Conservation (phyloP, 331 rosid species). For the Saraca asoca region DNA sequence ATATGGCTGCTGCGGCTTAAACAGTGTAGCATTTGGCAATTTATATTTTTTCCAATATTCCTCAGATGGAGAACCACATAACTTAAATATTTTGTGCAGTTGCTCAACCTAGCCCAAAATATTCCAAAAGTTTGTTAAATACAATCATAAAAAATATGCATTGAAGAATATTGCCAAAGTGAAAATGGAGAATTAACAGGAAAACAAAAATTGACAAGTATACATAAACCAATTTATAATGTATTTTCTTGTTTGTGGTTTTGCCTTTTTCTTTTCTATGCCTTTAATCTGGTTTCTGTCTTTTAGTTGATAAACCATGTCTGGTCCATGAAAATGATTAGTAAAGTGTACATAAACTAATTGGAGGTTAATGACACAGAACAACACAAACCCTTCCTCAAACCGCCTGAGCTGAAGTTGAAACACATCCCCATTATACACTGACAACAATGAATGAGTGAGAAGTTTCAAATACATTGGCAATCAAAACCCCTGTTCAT, state of each 20-base stretch:
- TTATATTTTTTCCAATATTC: slow-evolving; percentile 92
- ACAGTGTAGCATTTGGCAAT: slow-evolving; percentile 95
- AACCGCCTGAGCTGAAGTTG: neutral
- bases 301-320: slow-evolving; percentile 17
- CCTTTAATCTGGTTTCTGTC: slow-evolving; percentile 19
- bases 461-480: slow-evolving; percentile 11
- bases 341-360: slow-evolving; percentile 22
- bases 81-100: slow-evolving; percentile 92
- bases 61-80: slow-evolving; percentile 97
- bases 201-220: slow-evolving; percentile 14
- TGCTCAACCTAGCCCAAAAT: slow-evolving; percentile 79
- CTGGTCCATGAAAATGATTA: slow-evolving; percentile 12
- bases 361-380: slow-evolving; percentile 12
- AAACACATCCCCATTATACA: neutral
- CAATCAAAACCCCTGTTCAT: neutral
- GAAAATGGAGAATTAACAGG: slow-evolving; percentile 3
- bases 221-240: neutral
- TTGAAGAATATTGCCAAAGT: slow-evolving; percentile 4
- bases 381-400: slow-evolving; percentile 15
- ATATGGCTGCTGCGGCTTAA: slow-evolving; percentile 96
- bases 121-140: slow-evolving; percentile 40
- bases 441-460: slow-evolving; percentile 4
- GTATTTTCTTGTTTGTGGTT: neutral
- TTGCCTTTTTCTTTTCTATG: neutral
- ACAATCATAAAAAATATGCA: slow-evolving; percentile 37